phyloP scores from a whole-genome alignment of 768 basidiomycete genomes.

The Atractiella rhizophila region DNA sequence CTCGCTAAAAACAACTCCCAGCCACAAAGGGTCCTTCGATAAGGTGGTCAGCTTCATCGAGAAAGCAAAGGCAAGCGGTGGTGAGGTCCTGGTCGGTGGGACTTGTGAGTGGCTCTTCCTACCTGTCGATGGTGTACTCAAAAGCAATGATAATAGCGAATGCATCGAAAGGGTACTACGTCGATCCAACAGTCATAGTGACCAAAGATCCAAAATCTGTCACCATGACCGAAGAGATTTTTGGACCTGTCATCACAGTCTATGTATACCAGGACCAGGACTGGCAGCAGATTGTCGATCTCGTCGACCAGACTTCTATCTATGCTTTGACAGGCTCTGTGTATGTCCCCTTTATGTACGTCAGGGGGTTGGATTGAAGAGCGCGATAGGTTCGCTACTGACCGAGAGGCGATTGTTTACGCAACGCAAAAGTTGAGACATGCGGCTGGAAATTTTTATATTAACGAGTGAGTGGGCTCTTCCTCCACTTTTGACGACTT shows the following conservation, averaged over 20 bases:
- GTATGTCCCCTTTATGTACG: slow-evolving; percentile 27
- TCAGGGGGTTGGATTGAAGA: slow-evolving; percentile 4
- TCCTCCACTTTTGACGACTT: neutral
- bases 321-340: slow-evolving; percentile 92
- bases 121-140: neutral
- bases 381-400: slow-evolving; percentile 42
- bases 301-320: slow-evolving; percentile 59
- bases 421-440: slow-evolving; percentile 66
- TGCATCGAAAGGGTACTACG: slow-evolving; percentile 72
- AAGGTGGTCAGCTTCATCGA: slow-evolving; percentile 57
- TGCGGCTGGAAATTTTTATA: slow-evolving; percentile 87
- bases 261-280: slow-evolving; percentile 72
- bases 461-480: slow-evolving; percentile 39
- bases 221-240: slow-evolving; percentile 85
- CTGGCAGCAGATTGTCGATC: slow-evolving; percentile 58
- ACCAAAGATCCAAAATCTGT: slow-evolving; percentile 69
- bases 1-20: slow-evolving; percentile 17
- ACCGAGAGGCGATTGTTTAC: slow-evolving; percentile 50
- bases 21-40: slow-evolving; percentile 65
- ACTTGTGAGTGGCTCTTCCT: slow-evolving; percentile 28
- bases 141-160: slow-evolving; percentile 31
- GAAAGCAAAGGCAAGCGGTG: slow-evolving; percentile 70
- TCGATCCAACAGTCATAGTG: slow-evolving; percentile 80
- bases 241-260: slow-evolving; percentile 82
- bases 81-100: slow-evolving; percentile 68